Conservation (phyloP, 2,329 filamentous ascomycete genomes). For the Fusarium graminum region DNA sequence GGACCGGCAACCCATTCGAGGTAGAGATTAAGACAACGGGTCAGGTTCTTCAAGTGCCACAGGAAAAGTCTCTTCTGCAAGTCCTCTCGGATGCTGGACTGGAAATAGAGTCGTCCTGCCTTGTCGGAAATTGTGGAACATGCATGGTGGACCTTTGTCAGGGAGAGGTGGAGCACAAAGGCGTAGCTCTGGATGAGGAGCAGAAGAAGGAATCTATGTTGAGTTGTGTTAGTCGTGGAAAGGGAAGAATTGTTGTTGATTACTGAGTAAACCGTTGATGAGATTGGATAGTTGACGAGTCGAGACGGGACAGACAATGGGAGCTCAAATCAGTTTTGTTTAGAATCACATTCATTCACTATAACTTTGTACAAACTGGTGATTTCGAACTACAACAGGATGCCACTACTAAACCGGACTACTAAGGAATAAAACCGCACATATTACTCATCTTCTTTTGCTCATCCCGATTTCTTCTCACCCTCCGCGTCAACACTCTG, state of each 20-base stretch:
- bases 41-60: slow-evolving; percentile 8
- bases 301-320: not conserved
- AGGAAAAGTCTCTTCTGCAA: slow-evolving; percentile 27
- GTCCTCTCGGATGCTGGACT: slow-evolving; percentile 29
- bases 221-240: slow-evolving; percentile 36
- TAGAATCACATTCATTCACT: not conserved
- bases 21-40: slow-evolving; percentile 21
- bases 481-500: not conserved
- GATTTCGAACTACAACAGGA: not conserved
- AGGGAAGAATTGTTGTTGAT: slow-evolving; percentile 24
- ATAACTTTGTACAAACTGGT: not conserved
- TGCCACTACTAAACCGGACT: not conserved
- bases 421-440: not conserved
- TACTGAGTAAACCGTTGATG: not conserved
- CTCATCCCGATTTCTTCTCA: slow-evolving; percentile 7
- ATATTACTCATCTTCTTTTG: too few relatives aligned
- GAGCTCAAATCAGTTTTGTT: not conserved
- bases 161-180: slow-evolving; percentile 33
- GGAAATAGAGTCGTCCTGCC: slow-evolving; percentile 32
- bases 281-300: not conserved
- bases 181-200: slow-evolving; percentile 29
- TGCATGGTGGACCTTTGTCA: slow-evolving; percentile 32
- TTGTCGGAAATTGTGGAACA: slow-evolving; percentile 36
- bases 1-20: slow-evolving; percentile 33
- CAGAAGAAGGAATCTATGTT: slow-evolving; percentile 29